These are phyloP conservation scores for Penicillium tannophilum DNA, from an alignment of 495 filamentous ascomycete species.

Conservation along the genomic window DNA sequence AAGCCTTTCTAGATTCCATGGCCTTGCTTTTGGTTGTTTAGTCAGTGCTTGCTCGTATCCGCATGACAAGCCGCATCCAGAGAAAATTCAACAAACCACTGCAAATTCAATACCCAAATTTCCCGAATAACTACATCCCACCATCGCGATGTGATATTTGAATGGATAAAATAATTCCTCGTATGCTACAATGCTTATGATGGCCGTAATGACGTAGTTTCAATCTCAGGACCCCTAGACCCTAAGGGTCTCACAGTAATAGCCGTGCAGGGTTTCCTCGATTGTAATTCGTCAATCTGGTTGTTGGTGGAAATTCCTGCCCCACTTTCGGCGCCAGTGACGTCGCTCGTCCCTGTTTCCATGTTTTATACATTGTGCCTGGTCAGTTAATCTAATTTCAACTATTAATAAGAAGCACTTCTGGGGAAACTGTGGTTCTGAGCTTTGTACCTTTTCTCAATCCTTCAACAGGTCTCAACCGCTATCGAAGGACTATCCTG, in stretches of 20 bases:
- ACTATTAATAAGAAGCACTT: background rate
- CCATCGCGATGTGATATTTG: background rate
- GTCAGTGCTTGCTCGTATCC: too few relatives aligned
- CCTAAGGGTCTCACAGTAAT: background rate
- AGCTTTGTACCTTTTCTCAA: background rate
- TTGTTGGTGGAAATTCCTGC: background rate
- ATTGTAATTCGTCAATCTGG: background rate
- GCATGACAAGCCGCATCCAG: too few relatives aligned
- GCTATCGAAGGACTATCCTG: background rate
- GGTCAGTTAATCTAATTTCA: background rate
- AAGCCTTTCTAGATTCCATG: too few relatives aligned
- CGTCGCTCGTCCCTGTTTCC: background rate
- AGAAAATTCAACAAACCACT: too few relatives aligned
- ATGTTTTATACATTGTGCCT: conserved; percentile 1
- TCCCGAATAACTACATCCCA: background rate
- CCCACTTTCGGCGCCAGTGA: background rate
- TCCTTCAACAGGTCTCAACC: background rate
- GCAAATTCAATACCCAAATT: too few relatives aligned
- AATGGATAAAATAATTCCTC: background rate
- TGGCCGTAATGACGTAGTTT: background rate
- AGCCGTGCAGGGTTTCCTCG: background rate
- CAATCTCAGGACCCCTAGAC: background rate
- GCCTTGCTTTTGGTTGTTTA: too few relatives aligned
- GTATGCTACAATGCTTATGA: background rate
- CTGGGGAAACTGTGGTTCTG: background rate